Evolutionary conservation across 208 protist species (phyloP), one percentile per base, ranked within the genome.

Genomic region (Endotrypanum monterogeii): DNA sequence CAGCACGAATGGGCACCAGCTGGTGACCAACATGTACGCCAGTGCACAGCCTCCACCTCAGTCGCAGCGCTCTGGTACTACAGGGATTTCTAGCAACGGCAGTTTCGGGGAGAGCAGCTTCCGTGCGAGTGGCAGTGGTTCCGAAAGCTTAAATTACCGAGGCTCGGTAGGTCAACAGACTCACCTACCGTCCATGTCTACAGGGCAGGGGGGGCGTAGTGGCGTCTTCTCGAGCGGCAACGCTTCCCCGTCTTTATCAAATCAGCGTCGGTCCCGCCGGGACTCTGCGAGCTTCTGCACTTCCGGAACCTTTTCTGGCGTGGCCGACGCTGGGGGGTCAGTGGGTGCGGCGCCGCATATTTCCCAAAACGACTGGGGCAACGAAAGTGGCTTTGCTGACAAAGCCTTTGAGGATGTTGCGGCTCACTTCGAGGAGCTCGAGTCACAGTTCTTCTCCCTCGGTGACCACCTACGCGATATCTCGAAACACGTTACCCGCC

Each of bases 401-500:
- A 78, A 83, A 20, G 88, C 84, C 16, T 97, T 97, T 71, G 86
- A 92, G 16, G 87, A 94, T 44, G 87, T 94, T 16, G 80, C 83
- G 11, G 78, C 77, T 6, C 89, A 92, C 74, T 97, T 95, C 79
- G 85, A 83, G 16, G 60, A 80, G 23, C 68, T 97, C 23, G 92
- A 97, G 73, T 79, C 79, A 35, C 87, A 94, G 67, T 97, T 97
- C 62, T 79, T 78, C 11, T 82, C 76, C 9, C 78, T 97, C 50
- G 89, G 90, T 23, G 88, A 95, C 50, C 80, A 93, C 69, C 83
- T 97, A 76, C 83, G 85, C 9, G 80, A 94, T 32, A 93, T 97
- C 25, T 93, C 90, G 20, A 86, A 84, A 69, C 89, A 95, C 66
- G 88, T 97, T 28, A 78, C 92, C n/a, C 83, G 80, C 16, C 83